Evolutionary conservation across 169 alveolate genomes (phyloP), one percentile per base, ranked within the genome.

Genomic region (Plasmodium vinckei): DNA sequence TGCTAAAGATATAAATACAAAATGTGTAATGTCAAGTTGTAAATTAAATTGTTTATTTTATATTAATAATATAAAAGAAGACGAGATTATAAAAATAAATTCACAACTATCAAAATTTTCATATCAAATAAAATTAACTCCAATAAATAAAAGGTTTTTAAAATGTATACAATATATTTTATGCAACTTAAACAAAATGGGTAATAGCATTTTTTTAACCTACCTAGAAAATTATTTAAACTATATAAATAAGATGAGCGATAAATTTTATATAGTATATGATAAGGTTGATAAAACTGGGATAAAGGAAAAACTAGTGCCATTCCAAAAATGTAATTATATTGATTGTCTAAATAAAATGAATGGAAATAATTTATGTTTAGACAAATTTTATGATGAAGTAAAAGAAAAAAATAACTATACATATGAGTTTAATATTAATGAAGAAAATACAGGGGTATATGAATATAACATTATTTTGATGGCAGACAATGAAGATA

Each of bases 21-120:
- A 82, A 25, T 67, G 15, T 7, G 21, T 82, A 15, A 46, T 82
- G 17, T 61, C 90, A 7, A 60, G 72, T 21, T 67, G 90, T 53
- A 82, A 82, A 54, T 33, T 82, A 17, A 82, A 82, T 61, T 82
- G 79, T 49, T 67, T 54, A 51, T 82, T 82, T 67, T 67, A 67
- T 27, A 67, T 82, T 44, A 82, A 82, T 67, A 67, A 53, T 27
- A 60, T 82, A 17, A 82, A 82, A 47, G 84, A 67, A 17, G 90
- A 82, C 10, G 90, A 82, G 23, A 4, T 65, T 12, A 82, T 82
- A 53, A 82, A 82, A 25, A 65, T 82, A 61, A 67, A 39, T 27
- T 42, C 77, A 17, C 12, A 53, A 67, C 19, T 10, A 23, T 49
- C 10, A 9, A 67, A 19, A 0, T 82, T 82, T 27, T 33, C 84